Evolutionary conservation across 108 stramenopile species (phyloP).

Genomic region (Conticribra guillardii): DNA sequence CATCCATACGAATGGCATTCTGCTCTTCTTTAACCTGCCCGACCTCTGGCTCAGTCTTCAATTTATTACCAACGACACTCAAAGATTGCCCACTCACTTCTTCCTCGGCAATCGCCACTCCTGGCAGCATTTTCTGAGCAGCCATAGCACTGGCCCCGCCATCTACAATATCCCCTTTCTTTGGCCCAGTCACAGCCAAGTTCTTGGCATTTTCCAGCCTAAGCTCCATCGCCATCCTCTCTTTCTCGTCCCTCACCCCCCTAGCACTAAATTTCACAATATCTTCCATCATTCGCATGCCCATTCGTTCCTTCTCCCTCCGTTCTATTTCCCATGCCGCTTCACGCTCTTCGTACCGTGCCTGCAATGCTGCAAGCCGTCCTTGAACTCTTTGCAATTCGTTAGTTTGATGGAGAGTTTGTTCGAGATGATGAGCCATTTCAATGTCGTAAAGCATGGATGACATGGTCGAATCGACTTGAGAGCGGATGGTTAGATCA

Average conservation of each 20-base stretch:
- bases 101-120: too few relatives aligned
- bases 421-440: constrained; percentile 35
- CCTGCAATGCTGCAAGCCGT: constrained; percentile 14
- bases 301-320: constrained; percentile 42
- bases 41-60: too few relatives aligned
- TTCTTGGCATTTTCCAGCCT: constrained; percentile 8
- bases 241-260: constrained; percentile 30
- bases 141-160: too few relatives aligned
- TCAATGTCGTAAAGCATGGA: constrained; percentile 50
- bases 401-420: constrained; percentile 23
- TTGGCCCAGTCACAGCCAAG: neutral
- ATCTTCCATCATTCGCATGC: constrained; percentile 25
- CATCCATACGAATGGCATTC: too few relatives aligned
- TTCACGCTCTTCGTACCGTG: constrained; percentile 28
- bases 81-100: too few relatives aligned
- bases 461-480: constrained; percentile 36
- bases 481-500: constrained; percentile 41
- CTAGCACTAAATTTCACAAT: constrained; percentile 33
- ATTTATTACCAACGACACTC: too few relatives aligned
- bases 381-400: constrained; percentile 20
- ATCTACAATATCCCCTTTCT: neutral
- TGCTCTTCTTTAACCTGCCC: too few relatives aligned
- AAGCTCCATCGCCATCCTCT: constrained; percentile 19
- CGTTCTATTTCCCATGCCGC: constrained; percentile 35
- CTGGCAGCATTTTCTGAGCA: too few relatives aligned